Percentiles rank a stretch among this genome's conserved stretches.
Evolutionary conservation across 176 grass and related monocot genomes (phyloP).

Genomic region (Phoenix roebelenii): DNA sequence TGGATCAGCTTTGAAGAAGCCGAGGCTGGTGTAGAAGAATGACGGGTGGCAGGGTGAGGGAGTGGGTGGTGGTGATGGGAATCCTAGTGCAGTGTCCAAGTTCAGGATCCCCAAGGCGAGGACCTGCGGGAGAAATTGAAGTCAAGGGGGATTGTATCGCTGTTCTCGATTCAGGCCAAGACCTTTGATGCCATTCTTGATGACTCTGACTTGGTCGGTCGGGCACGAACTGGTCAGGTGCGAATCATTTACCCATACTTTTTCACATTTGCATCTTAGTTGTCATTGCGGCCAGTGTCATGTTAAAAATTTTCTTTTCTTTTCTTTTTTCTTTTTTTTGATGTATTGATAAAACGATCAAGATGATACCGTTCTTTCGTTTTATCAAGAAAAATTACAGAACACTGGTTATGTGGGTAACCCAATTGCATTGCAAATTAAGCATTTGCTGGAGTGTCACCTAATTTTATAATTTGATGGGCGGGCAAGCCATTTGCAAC

Average conservation of each 20-base stretch:
- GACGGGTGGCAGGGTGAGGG: neutral
- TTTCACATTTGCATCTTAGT: neutral
- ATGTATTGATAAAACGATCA: no score
- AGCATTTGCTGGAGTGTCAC: no score
- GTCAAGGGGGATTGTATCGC: constrained; percentile 65
- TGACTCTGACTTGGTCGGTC: constrained; percentile 71
- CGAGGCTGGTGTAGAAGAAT: constrained; percentile 33
- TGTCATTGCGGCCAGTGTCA: no score
- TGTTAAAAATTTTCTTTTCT: no score
- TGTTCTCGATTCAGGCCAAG: constrained; percentile 88
- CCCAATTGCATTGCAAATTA: no score
- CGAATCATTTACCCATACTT: neutral
- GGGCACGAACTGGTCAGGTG: constrained; percentile 91
- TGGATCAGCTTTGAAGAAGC: constrained; percentile 30
- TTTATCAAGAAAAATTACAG: no score
- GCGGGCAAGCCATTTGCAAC: no score
- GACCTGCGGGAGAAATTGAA: constrained; percentile 47
- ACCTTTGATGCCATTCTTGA: constrained; percentile 81
- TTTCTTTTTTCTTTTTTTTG: no score
- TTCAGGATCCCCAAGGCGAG: constrained; percentile 60
- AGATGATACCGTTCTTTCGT: no score
- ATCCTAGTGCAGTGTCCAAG: constrained; percentile 61
- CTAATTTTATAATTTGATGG: no score
- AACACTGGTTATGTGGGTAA: no score
- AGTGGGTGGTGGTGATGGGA: constrained; percentile 36